Evolutionary conservation across 164 flowering plant genomes (phyloP), one percentile per base, ranked within the genome.

Genomic region (Tetrastigma voinierianum): DNA sequence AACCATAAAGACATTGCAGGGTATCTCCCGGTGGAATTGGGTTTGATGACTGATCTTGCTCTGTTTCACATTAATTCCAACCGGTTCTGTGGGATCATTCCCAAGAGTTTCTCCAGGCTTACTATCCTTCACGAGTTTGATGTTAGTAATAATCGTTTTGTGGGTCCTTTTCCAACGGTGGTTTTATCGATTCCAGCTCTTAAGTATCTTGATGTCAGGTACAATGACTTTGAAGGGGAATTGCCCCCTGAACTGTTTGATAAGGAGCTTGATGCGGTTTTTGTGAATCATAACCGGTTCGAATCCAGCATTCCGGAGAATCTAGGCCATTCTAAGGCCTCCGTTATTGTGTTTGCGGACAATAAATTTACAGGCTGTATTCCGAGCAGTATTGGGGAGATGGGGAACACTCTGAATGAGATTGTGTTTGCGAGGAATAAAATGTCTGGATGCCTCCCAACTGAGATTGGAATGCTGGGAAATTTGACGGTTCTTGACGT

Each of bases 151-250:
- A 87, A 87, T 69, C 71, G 88, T 20, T 80, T 86, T 19, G 87
- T 80, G 0, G 90, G 90, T 0, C 69, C 72, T 19, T 86, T 86
- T 63, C 90, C 90, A 2, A 2, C 7, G 5, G 81, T 77, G 6
- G 81, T 87, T 10, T 64, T 87, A 12, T 7, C 48, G 46, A 45
- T 87, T 3, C 86, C 89, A 0, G 1, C 44, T 10, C 77, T 87
- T 46, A 83, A 76, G 65, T 85, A 78, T 69, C 66, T 87, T 61
- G 91, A 87, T 67, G 69, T 87, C 25, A 65, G 89, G 48, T 85
- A 58, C 72, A 85, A 85, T 23, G 73, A 81, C 5, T 85, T 85
- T 32, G 87, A 85, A 20, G 87, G 89, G 7, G 15, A 61, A 3
- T 46, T 85, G 46, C 89, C 89, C 1, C 32, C 64, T 1, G 67